These are phyloP conservation scores for Saccharomycopsis oosterbeekiorum DNA, from an alignment of 805 yeast species.

Conservation along the genomic window DNA sequence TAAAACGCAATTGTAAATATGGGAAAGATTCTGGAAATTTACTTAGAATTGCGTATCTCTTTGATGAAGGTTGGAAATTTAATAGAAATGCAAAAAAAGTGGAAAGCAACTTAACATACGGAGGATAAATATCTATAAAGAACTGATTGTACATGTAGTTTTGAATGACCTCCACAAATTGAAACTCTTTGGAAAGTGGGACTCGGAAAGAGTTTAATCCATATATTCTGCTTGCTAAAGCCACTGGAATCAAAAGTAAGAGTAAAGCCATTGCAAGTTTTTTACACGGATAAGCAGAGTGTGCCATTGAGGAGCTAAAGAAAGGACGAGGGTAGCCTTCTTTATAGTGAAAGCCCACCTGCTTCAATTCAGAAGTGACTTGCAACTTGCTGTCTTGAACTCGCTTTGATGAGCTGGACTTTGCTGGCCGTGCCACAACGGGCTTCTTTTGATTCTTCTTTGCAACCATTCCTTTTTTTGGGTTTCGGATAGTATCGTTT, in stretches of 20 bases:
- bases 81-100: slow-evolving; percentile 42
- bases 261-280: not conserved
- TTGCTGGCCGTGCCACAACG: not conserved
- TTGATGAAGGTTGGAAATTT: slow-evolving; percentile 21
- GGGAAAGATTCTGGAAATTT: slow-evolving; percentile 29
- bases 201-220: slow-evolving; percentile 28
- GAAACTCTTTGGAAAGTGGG: slow-evolving; percentile 43
- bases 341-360: slow-evolving; percentile 3
- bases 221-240: slow-evolving; percentile 25
- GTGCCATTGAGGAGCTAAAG: slow-evolving; percentile 2
- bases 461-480: not conserved
- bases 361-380: not conserved
- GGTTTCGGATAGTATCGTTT: not conserved
- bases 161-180: slow-evolving; percentile 31
- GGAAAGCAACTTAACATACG: slow-evolving; percentile 51
- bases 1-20: slow-evolving; percentile 44
- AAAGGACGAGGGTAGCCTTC: slow-evolving; percentile 7
- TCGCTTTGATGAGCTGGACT: not conserved
- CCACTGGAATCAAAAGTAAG: not conserved
- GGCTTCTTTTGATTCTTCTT: not conserved
- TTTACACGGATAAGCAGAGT: not conserved
- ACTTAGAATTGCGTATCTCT: not conserved
- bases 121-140: slow-evolving; percentile 68
- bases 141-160: slow-evolving; percentile 47
- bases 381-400: not conserved